phyloP scores from a whole-genome alignment of 2,329 filamentous ascomycete species.

The Xylariales sp. region DNA sequence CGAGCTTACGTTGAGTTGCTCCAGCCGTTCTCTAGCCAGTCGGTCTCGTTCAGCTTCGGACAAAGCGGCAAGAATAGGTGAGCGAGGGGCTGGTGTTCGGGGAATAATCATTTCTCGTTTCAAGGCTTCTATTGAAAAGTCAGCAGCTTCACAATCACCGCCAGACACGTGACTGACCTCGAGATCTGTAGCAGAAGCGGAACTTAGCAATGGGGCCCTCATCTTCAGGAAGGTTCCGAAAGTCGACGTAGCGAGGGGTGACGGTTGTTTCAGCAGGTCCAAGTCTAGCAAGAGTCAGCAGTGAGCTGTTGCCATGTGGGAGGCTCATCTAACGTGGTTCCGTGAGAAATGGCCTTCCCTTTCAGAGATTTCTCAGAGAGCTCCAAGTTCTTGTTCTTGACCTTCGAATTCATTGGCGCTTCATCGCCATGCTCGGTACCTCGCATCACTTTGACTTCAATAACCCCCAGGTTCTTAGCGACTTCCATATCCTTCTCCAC shows the following conservation, averaged over 20 bases:
- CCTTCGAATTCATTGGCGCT: too few species aligned
- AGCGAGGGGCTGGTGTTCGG: slow-evolving; percentile 17
- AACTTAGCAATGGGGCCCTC: slow-evolving; percentile 22
- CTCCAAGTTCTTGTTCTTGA: slow-evolving; percentile 12
- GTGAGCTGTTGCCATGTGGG: background rate
- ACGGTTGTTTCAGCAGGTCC: background rate
- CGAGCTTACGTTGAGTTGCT: slow-evolving; percentile 21
- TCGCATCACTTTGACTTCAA: slow-evolving; percentile 19
- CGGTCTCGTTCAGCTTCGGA: slow-evolving; percentile 20
- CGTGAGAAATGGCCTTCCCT: slow-evolving; percentile 28
- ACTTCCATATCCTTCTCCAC: slow-evolving; percentile 19
- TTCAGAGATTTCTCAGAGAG: slow-evolving; percentile 31
- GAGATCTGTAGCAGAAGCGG: slow-evolving; percentile 29
- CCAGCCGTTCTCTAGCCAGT: slow-evolving; percentile 25
- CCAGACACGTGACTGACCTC: slow-evolving; percentile 12
- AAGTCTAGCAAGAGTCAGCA: slow-evolving; percentile 2
- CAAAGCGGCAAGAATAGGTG: slow-evolving; percentile 16
- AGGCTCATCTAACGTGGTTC: slow-evolving; percentile 26
- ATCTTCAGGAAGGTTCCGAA: slow-evolving; percentile 12
- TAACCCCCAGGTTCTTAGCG: slow-evolving; percentile 21
- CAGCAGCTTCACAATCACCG: background rate
- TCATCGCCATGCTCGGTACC: too few species aligned
- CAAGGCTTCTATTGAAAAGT: slow-evolving; percentile 23
- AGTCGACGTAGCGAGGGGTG: background rate
- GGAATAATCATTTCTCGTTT: slow-evolving; percentile 27